Conservation (phyloP, 495 filamentous ascomycete species). For the Penicillium daleae region DNA sequence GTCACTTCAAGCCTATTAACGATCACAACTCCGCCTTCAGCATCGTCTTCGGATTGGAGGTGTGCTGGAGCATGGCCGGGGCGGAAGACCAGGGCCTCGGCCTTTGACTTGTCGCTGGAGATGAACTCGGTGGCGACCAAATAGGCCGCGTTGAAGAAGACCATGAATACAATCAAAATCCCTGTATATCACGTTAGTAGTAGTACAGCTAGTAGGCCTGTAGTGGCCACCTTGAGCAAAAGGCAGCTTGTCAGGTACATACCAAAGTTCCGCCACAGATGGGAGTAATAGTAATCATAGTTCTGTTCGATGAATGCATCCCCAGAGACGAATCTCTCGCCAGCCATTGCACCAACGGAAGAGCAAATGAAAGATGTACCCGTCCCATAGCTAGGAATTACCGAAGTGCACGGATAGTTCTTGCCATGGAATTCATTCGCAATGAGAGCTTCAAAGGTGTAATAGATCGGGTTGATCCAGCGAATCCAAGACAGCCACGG, state of each 20-base stretch:
- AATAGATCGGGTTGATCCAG: conserved; percentile 46
- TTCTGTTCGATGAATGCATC: conserved; percentile 54
- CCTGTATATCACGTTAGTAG: neutral
- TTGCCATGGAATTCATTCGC: conserved; percentile 62
- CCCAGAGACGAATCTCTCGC: conserved; percentile 50
- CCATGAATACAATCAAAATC: conserved; percentile 62
- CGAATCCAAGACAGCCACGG: conserved; percentile 51
- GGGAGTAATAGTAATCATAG: conserved; percentile 54
- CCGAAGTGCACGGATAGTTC: conserved; percentile 45
- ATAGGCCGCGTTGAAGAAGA: conserved; percentile 55
- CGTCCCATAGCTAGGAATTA: conserved; percentile 47
- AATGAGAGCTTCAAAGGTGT: conserved; percentile 44
- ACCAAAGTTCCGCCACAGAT: conserved; percentile 67
- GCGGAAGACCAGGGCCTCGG: conserved; percentile 41
- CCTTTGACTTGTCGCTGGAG: conserved; percentile 35
- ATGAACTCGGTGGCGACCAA: conserved; percentile 42
- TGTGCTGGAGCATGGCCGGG: conserved; percentile 38
- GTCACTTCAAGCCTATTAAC: conserved; percentile 24
- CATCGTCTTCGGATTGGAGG: conserved; percentile 27
- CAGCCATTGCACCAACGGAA: conserved; percentile 55
- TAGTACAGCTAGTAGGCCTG: no score
- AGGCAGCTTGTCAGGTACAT: neutral
- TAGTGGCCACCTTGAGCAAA: no score
- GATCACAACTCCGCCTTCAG: conserved; percentile 22
- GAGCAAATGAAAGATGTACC: conserved; percentile 49